Percentiles rank a stretch among this genome's conserved stretches.
Conservation (phyloP, 2,329 filamentous ascomycete species). For the Neonectria coccinea region DNA sequence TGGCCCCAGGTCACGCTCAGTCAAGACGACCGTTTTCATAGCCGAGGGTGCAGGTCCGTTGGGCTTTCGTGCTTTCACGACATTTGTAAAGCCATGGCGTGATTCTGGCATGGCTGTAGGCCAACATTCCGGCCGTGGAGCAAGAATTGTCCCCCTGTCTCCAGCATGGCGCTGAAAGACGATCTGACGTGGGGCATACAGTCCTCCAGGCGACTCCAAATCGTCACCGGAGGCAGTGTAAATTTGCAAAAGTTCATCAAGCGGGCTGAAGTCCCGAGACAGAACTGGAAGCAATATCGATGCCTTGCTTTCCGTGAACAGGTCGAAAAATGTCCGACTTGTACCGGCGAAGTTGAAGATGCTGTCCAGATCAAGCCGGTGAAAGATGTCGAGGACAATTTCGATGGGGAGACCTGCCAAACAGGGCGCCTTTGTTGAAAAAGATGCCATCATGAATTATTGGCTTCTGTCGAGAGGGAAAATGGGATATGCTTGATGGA, state of each 20-base stretch:
- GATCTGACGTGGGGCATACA: conserved; percentile 55
- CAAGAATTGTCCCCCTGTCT: conserved; percentile 47
- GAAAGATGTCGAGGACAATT: conserved; percentile 61
- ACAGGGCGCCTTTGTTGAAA: conserved; percentile 26
- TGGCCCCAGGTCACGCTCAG: conserved; percentile 48
- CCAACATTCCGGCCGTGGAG: conserved; percentile 30
- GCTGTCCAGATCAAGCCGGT: conserved; percentile 56
- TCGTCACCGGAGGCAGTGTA: conserved; percentile 57
- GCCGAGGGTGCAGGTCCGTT: conserved; percentile 1
- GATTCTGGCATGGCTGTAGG: conserved; percentile 6
- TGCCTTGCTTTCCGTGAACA: conserved; percentile 57
- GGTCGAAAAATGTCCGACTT: conserved; percentile 53
- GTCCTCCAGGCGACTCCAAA: conserved; percentile 46
- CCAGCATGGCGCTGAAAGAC: conserved; percentile 53
- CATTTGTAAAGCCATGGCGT: conserved; percentile 37
- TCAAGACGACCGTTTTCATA: conserved; percentile 47
- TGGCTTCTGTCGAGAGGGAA: background rate
- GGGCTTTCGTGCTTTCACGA: conserved; percentile 39
- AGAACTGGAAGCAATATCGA: conserved; percentile 58
- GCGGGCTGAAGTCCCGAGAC: conserved; percentile 56
- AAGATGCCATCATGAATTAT: conserved; percentile 33
- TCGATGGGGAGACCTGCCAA: conserved; percentile 57
- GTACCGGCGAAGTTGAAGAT: conserved; percentile 54
- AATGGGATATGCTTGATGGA: background rate
- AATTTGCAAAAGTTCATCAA: conserved; percentile 60